Base-by-base conservation (phyloP, 148 eudicot genomes). In the Rhododendron simsii region DNA sequence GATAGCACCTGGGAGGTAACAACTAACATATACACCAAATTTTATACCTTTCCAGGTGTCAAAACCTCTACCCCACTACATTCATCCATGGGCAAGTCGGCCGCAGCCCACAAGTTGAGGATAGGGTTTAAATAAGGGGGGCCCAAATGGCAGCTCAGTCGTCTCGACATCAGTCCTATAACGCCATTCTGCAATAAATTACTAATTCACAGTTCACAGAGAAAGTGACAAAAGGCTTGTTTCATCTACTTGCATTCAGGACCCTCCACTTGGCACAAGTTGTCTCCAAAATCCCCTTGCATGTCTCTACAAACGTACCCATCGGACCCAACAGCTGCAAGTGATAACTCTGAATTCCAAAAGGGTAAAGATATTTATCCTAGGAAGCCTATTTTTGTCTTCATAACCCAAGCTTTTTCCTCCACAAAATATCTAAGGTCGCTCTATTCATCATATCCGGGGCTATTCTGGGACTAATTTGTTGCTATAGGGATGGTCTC, bases 21-120 rank as follows among this genome's bases (percentile, higher is more conserved):
- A 41, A 41, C 8, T 51, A 51, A 55, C 59, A 55, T 23, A 65
- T 30, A 71, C 5, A 30, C 37, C 75, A 69, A 26, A 69, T 26
- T 69, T 73, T 28, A 35, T 35, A 73, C 20, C 8, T 15, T 14
- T 33, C 8, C 4, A 15, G 23, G 21, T 33, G 2, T 5, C 5
- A 15, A 39, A 39, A 37, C 48, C 45, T 75, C 23, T 37, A 37
- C 79, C 47, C n/a, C 47, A 37, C 79, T 39, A 16, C 81, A 48
- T 28, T 26, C 39, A 37, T 83, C n/a, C 84, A 59, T 21, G n/a
- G 37, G 6, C 10, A 69, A 3, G 59, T 18, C 61, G 23, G 8
- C 35, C 78, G 55, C 77, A 65, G 77, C 76, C 84, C 78, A 28
- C 78, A 69, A 28, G 39, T 45, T 67, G 57, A 83, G 50, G 76